phyloP scores from a whole-genome alignment of 2,329 filamentous ascomycete species.

The Aspergillus fischeri region DNA sequence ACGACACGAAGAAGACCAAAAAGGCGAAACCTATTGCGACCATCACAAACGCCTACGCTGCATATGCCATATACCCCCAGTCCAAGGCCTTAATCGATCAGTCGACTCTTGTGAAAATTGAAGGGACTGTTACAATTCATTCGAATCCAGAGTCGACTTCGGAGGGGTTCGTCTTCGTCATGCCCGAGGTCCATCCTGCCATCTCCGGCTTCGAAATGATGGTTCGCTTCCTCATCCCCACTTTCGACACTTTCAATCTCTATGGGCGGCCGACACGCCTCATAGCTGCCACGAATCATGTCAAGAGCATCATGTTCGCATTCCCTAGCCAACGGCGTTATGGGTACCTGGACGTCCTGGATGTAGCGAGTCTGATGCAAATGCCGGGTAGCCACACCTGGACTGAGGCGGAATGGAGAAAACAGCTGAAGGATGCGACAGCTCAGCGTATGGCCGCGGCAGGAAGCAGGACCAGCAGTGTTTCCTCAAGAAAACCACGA shows the following conservation, averaged over 20 bases:
- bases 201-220: slow-evolving; percentile 95
- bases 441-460: slow-evolving; percentile 44
- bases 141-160: slow-evolving; percentile 69
- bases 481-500: slow-evolving; percentile 51
- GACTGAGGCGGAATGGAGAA: slow-evolving; percentile 87
- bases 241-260: slow-evolving; percentile 85
- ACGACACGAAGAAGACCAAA: slow-evolving; percentile 89
- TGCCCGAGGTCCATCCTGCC: slow-evolving; percentile 91
- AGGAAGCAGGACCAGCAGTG: slow-evolving; percentile 47
- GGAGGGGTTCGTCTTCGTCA: slow-evolving; percentile 95
- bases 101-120: slow-evolving; percentile 89
- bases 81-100: slow-evolving; percentile 90
- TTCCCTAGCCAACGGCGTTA: slow-evolving; percentile 87
- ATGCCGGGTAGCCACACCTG: slow-evolving; percentile 71
- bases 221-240: slow-evolving; percentile 85
- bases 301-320: slow-evolving; percentile 93
- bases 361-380: slow-evolving; percentile 76
- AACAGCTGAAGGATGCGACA: slow-evolving; percentile 82
- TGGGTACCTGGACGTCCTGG: slow-evolving; percentile 83
- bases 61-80: slow-evolving; percentile 94
- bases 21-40: slow-evolving; percentile 87
- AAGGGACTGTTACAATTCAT: slow-evolving; percentile 86
- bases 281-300: slow-evolving; percentile 80
- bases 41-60: slow-evolving; percentile 83
- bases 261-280: slow-evolving; percentile 86